phyloP scores from a whole-genome alignment of 1,284 basidiomycete genomes.

The Meira nashicola region DNA sequence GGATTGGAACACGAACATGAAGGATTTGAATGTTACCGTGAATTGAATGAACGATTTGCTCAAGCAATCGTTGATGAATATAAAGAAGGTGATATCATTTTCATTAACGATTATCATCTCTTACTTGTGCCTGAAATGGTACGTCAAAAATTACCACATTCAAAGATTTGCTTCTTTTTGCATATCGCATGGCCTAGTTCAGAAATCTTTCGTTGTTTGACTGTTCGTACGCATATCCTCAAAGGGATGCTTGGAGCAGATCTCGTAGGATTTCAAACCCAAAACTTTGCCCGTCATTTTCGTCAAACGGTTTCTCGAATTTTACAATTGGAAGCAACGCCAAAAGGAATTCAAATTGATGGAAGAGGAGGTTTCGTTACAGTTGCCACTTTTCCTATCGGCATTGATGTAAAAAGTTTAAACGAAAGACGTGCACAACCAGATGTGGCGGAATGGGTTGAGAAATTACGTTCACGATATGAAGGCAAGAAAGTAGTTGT shows the following conservation, averaged over 20 bases:
- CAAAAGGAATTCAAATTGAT: slow-evolving; percentile 68
- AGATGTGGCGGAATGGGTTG: slow-evolving; percentile 76
- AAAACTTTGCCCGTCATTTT: slow-evolving; percentile 58
- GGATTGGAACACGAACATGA: slow-evolving; percentile 71
- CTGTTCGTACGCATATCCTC: slow-evolving; percentile 59
- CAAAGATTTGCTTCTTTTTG: slow-evolving; percentile 80
- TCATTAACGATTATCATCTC: slow-evolving; percentile 62
- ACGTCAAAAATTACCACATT: slow-evolving; percentile 61
- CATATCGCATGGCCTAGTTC: slow-evolving; percentile 82
- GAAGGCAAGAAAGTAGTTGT: slow-evolving; percentile 78
- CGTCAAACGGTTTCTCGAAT: slow-evolving; percentile 75
- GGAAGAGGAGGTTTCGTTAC: slow-evolving; percentile 64
- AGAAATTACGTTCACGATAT: slow-evolving; percentile 70
- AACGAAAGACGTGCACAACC: slow-evolving; percentile 68
- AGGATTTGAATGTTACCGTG: slow-evolving; percentile 71
- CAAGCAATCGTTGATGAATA: slow-evolving; percentile 69
- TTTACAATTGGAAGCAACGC: slow-evolving; percentile 71
- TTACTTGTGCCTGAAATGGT: slow-evolving; percentile 75
- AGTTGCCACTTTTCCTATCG: slow-evolving; percentile 81
- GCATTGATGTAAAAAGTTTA: slow-evolving; percentile 72
- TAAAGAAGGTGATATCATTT: slow-evolving; percentile 73
- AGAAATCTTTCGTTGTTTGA: slow-evolving; percentile 79
- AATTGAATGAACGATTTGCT: slow-evolving; percentile 78
- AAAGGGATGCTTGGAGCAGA: slow-evolving; percentile 71
- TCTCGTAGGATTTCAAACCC: slow-evolving; percentile 76